A percentile compares a stretch with the other conserved stretches of the same genome.
phyloP scores from a whole-genome alignment of 768 basidiomycete species.

The Boletus rufocinnamomeus region DNA sequence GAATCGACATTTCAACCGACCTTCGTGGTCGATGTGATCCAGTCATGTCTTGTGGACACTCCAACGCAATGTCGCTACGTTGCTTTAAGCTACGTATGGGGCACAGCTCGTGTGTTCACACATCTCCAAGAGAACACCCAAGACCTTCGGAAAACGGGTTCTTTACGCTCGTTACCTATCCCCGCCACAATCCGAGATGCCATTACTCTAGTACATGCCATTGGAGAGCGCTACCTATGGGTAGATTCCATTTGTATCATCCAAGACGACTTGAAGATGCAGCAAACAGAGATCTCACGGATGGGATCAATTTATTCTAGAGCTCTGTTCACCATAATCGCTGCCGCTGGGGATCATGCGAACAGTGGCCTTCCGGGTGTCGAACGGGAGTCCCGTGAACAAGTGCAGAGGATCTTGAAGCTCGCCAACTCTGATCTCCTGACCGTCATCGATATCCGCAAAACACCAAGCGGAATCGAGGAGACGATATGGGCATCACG shows the following conservation, averaged over 20 bases:
- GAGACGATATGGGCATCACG: conserved; percentile 14
- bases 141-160: conserved; percentile 4
- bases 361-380: conserved; percentile 17
- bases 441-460: conserved; percentile 11
- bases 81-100: conserved; percentile 29
- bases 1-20: background rate
- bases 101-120: conserved; percentile 8
- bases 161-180: conserved; percentile 9
- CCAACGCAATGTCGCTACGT: conserved; percentile 26
- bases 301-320: conserved; percentile 26
- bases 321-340: conserved; percentile 24
- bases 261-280: conserved; percentile 21
- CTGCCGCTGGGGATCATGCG: conserved; percentile 15
- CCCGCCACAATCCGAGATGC: conserved; percentile 29
- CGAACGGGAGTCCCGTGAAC: conserved; percentile 1
- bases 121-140: conserved; percentile 11
- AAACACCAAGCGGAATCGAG: background rate
- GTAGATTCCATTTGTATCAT: conserved; percentile 29
- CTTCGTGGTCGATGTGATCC: conserved; percentile 19
- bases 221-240: conserved; percentile 30
- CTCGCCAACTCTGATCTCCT: conserved; percentile 13
- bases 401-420: conserved; percentile 12
- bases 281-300: conserved; percentile 18
- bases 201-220: conserved; percentile 18
- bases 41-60: conserved; percentile 21